Percentiles rank a stretch among this genome's conserved stretches.
Conservation (phyloP, 1,139 yeast genomes). For the Yarrowia galli region DNA sequence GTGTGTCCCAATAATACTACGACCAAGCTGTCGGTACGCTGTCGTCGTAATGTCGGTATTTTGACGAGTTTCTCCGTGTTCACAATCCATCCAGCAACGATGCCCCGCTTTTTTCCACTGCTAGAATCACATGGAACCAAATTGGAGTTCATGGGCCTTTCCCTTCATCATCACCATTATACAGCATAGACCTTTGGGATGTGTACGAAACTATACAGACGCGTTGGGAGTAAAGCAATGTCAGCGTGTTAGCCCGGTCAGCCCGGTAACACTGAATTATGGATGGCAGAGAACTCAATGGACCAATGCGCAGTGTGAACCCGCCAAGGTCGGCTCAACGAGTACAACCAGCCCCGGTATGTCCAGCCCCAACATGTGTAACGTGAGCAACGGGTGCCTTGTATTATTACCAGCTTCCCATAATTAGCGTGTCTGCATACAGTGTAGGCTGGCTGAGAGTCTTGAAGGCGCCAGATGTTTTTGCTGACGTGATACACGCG, state of each 20-base stretch:
- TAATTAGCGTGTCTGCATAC: no score
- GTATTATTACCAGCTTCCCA: background rate
- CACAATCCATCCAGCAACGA: background rate
- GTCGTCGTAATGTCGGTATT: no score
- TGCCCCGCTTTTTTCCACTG: slow-evolving; percentile 11
- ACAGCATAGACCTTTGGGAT: slow-evolving; percentile 2
- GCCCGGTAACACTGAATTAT: background rate
- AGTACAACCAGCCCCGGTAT: no score
- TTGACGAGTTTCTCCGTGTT: no score
- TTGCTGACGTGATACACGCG: background rate
- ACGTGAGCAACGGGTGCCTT: no score
- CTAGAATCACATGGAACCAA: slow-evolving; percentile 13
- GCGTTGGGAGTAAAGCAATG: slow-evolving; percentile 13
- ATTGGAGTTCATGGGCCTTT: background rate
- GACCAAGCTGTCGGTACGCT: no score
- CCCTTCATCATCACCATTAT: background rate
- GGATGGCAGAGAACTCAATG: background rate
- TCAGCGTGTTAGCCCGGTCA: background rate
- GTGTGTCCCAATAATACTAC: no score
- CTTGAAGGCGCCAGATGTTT: no score
- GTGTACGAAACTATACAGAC: slow-evolving; percentile 15
- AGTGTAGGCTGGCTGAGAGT: no score
- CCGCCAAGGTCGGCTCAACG: no score
- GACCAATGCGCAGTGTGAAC: no score
- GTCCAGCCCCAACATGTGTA: no score